phyloP scores from a whole-genome alignment of 805 yeast species.

The Monosporozyma servazzii region DNA sequence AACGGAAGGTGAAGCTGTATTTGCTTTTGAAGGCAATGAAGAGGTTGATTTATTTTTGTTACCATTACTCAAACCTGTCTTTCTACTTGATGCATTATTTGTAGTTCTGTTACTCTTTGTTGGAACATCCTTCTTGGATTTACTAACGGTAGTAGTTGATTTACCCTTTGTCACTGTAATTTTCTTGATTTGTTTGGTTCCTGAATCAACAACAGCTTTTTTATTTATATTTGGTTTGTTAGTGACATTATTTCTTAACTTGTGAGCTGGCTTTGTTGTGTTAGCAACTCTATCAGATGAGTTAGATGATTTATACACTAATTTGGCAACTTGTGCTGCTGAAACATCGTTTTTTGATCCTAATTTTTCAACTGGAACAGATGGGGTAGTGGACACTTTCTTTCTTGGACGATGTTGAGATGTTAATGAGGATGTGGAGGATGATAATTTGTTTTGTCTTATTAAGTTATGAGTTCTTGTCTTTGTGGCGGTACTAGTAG shows the following conservation, averaged over 20 bases:
- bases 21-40: background rate
- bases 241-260: background rate
- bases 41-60: background rate
- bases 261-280: background rate
- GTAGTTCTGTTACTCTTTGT: background rate
- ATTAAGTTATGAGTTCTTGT: background rate
- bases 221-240: background rate
- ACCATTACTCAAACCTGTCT: background rate
- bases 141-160: background rate
- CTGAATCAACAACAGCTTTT: background rate
- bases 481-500: background rate
- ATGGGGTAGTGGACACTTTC: background rate
- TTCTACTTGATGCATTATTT: background rate
- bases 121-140: background rate
- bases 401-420: background rate
- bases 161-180: background rate
- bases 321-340: constrained; percentile 7
- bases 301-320: constrained; percentile 2
- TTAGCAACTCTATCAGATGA: background rate
- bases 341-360: background rate
- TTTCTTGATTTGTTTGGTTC: background rate
- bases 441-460: background rate
- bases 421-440: constrained; percentile 3
- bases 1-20: background rate
- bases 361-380: background rate